phyloP scores from a whole-genome alignment of 1,284 basidiomycete species.

The Pseudomicrostroma phylloplanum region DNA sequence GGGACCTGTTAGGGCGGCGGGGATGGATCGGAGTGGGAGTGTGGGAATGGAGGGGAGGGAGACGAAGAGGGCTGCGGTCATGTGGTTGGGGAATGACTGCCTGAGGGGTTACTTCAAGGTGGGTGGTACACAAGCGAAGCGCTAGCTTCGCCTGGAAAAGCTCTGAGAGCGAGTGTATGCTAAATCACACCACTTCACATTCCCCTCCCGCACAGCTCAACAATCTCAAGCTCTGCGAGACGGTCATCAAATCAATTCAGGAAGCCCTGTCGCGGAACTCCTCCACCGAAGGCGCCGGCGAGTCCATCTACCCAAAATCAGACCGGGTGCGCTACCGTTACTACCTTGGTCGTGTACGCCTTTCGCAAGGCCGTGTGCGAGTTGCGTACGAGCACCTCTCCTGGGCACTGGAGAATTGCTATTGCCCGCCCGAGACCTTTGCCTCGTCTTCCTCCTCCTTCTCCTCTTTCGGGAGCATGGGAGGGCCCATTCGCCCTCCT shows the following conservation, averaged over 20 bases:
- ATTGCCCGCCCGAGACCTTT: too few relatives aligned
- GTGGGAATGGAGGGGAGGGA: constrained; percentile 19
- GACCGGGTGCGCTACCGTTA: constrained; percentile 52
- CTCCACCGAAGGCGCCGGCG: constrained; percentile 26
- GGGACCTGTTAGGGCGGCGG: constrained; percentile 42
- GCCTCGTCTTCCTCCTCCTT: neutral
- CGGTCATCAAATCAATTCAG: constrained; percentile 52
- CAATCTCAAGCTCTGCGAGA: constrained; percentile 53
- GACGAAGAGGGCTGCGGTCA: constrained; percentile 42
- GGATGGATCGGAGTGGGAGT: constrained; percentile 41
- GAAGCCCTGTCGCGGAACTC: constrained; percentile 48
- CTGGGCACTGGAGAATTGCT: neutral
- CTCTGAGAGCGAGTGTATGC: neutral
- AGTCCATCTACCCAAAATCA: constrained; percentile 46
- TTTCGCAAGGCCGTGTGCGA: constrained; percentile 52
- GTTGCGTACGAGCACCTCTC: neutral
- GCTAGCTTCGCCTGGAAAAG: too few relatives aligned
- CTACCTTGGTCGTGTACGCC: constrained; percentile 51
- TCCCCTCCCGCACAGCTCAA: constrained; percentile 25
- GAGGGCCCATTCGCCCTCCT: neutral
- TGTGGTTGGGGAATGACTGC: constrained; percentile 46
- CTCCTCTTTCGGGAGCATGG: too few relatives aligned
- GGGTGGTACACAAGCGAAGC: neutral
- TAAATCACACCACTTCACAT: neutral
- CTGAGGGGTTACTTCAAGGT: constrained; percentile 47